A percentile compares a stretch with the other conserved stretches of the same genome.
These are phyloP conservation scores for Avena atlantica DNA, from an alignment of 176 grass and related monocot genomes.

Conservation along the genomic window DNA sequence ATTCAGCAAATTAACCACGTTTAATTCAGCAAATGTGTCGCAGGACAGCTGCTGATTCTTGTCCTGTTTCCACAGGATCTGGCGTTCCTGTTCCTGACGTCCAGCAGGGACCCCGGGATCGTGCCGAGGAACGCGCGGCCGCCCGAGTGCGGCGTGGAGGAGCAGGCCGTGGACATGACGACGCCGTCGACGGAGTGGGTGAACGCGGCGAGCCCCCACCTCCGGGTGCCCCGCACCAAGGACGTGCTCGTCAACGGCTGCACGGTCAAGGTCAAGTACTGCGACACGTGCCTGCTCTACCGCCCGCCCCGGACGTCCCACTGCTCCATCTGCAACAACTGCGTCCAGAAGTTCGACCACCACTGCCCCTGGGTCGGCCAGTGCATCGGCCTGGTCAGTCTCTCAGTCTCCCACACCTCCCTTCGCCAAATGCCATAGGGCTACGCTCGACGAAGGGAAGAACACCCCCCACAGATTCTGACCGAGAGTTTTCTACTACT, in stretches of 20 bases:
- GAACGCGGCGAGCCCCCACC: conserved; percentile 59
- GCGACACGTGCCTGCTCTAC: conserved; percentile 86
- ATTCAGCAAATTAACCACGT: no score
- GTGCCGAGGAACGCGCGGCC: conserved; percentile 76
- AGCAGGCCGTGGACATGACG: neutral
- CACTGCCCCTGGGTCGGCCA: conserved; percentile 99
- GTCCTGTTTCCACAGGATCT: conserved; percentile 42
- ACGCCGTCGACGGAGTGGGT: conserved; percentile 80
- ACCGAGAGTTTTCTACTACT: neutral
- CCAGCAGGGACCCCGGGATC: conserved; percentile 89
- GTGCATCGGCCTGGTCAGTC: conserved; percentile 79
- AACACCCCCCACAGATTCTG: neutral
- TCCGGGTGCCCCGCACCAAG: conserved; percentile 68
- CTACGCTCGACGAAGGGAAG: no score
- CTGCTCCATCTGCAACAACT: conserved; percentile 94
- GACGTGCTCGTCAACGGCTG: conserved; percentile 72
- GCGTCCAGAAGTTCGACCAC: conserved; percentile 89
- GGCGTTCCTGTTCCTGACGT: conserved; percentile 77
- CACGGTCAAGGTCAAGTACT: conserved; percentile 85
- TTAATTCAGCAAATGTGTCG: neutral
- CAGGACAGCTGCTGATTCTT: neutral
- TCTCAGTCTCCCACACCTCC: neutral
- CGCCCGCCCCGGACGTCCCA: conserved; percentile 84
- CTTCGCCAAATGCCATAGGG: neutral
- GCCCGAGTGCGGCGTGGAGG: conserved; percentile 36